Conservation (phyloP, 352 stramenopile species). For the Saprolegnia diclina region DNA sequence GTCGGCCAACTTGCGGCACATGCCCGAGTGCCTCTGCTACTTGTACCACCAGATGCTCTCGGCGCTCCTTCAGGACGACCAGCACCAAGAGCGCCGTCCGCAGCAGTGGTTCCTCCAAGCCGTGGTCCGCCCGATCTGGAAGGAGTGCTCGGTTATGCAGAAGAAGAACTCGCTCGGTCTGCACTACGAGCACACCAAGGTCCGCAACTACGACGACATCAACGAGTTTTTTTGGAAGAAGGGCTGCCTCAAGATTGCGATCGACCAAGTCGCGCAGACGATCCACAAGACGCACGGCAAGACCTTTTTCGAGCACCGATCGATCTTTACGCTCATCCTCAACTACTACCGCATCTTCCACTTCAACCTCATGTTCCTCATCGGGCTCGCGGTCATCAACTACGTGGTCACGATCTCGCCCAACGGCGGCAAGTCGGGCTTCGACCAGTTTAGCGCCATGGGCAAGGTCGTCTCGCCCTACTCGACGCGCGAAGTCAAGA, state of each 20-base stretch:
- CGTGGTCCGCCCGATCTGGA: conserved; percentile 61
- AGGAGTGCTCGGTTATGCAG: conserved; percentile 69
- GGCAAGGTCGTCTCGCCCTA: conserved; percentile 52
- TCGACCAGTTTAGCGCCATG: conserved; percentile 49
- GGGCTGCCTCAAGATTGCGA: conserved; percentile 51
- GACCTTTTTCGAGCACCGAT: conserved; percentile 75
- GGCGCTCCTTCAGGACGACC: conserved; percentile 43
- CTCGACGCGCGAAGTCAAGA: conserved; percentile 45
- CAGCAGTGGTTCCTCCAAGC: conserved; percentile 57
- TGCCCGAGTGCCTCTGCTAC: conserved; percentile 96
- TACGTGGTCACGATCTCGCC: conserved; percentile 56
- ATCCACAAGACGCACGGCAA: conserved; percentile 59
- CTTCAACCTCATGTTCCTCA: conserved; percentile 74
- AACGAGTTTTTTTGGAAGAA: conserved; percentile 80
- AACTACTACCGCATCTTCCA: conserved; percentile 83
- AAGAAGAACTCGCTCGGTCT: conserved; percentile 52
- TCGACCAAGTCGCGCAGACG: conserved; percentile 42
- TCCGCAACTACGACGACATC: conserved; percentile 78
- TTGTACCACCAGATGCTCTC: conserved; percentile 90
- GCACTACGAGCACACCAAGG: conserved; percentile 62
- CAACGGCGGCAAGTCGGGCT: conserved; percentile 47
- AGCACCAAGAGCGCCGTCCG: conserved; percentile 36
- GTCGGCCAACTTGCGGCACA: conserved; percentile 93
- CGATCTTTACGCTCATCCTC: conserved; percentile 57
- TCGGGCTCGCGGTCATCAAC: conserved; percentile 43